Base-by-base conservation (phyloP, 1,139 yeast genomes). In the Meyerozyma sp. region DNA sequence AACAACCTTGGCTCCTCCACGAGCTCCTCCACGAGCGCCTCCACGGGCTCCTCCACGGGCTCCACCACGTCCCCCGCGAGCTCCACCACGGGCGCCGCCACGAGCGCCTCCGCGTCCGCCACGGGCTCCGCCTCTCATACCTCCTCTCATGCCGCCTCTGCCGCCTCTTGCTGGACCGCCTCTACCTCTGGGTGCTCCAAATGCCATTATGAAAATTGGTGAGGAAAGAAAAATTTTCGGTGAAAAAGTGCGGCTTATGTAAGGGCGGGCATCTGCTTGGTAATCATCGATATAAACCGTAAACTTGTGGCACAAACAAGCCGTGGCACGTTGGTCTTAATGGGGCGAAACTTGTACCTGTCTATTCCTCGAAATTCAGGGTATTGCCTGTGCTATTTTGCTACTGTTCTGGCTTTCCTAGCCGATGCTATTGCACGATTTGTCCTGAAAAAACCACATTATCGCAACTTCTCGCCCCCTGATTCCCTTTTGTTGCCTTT, bases 1-100 rank as follows among this genome's bases (percentile, higher is more conserved):
- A 61, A 93, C 90, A 55, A 91, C 98, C 73, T 89, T 87, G 61
- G 95, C 87, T 66, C 98, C 98, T 56, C 85, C 87, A 54, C 74
- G 61, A 54, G 86, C 86, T 66, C 87, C 87, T 56, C 91, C 91
- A 53, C 82, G 62, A 51, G 87, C 89, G 65, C 89, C 93, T 54
- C 90, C 88, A 48, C 85, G 58, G 43, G 77, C 77, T 55, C 85
- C 87, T 58, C 89, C 76, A 46, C 79, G 69, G 40, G 81, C 79
- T 46, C 84, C 83, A 36, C 73, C 44, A 39, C 58, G 60, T 49
- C 79, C 77, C 47, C 80, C 69, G 45, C 73, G 54, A 40, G 66
- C 66, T 43, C 77, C 77, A 36, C 70, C 57, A 29, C 62, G 48
- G 16, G 57, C 61, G 46, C 82, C 84, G 39, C 80, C 79, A 45